Base-by-base conservation (phyloP, 371 early-diverging fungal species). In the Blyttiomyces sp. region DNA sequence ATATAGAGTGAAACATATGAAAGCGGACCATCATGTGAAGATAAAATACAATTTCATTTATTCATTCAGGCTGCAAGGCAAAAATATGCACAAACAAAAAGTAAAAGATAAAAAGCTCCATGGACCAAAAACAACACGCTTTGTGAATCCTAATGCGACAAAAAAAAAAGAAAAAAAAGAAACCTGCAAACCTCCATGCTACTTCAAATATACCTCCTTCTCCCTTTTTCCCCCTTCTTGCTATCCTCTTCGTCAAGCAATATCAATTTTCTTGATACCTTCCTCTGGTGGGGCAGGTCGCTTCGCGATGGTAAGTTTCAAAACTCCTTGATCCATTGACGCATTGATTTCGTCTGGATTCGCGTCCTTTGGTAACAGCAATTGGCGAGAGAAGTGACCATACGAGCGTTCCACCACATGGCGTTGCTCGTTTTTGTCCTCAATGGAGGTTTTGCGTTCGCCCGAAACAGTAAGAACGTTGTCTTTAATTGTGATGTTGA, bases 291-390 rank as follows among this genome's bases (percentile, higher is more conserved):
- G n/a, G 6, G 42, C 56, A 11, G 5, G 19, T 0, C 26, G 23
- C 52, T 86, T 86, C 17, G 84, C 79, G 51, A 86, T 58, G 33
- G 50, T 58, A 9, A 87, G 61, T 46, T 69, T 59, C 49, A 87
- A 69, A 7, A 86, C 77, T 26, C 87, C 87, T 49, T 86, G 64
- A 7, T 82, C 59, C 59, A 78, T 82, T 28, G 72, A 76, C 54
- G 84, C 85, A 16, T 72, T 57, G 44, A 80, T 76, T 2, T 75
- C 66, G 16, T 79, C 78, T 30, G 58, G 43, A 27, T 79, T 72
- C 21, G 78, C 76, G 36, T 69, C 65, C 19, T 63, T 70, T 1
- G 86, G 86, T 21, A 87, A 57, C 7, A 76, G 69, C 28, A 87
- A 57, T 17, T 75, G 64, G 21, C 87, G 80, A 13, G 64, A 63